Conservation (phyloP, 2,329 filamentous ascomycete genomes). For the Fusarium sp. region DNA sequence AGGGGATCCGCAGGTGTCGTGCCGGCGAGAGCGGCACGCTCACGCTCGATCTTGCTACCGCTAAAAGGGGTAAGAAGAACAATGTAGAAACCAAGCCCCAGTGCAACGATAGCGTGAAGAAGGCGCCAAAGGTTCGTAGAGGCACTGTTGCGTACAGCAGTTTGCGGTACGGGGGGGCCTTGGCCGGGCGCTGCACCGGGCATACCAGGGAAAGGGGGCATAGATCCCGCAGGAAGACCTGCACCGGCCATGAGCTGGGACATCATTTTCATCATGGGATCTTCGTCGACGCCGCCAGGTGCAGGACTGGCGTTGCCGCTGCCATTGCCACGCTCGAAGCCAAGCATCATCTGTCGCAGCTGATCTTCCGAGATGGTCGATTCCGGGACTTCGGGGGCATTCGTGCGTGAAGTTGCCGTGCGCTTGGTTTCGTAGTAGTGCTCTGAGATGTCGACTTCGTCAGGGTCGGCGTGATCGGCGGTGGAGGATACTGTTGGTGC, state of each 20-base stretch:
- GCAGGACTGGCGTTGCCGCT: slow-evolving; percentile 43
- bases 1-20: slow-evolving; percentile 40
- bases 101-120: slow-evolving; percentile 77
- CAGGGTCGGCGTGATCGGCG: slow-evolving; percentile 69
- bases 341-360: slow-evolving; percentile 73
- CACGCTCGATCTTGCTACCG: slow-evolving; percentile 71
- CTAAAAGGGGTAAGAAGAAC: slow-evolving; percentile 74
- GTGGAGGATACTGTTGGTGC: slow-evolving; percentile 46
- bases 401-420: slow-evolving; percentile 45
- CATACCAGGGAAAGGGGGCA: slow-evolving; percentile 52
- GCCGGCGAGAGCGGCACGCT: slow-evolving; percentile 51
- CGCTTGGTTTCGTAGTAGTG: slow-evolving; percentile 72
- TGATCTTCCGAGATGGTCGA: slow-evolving; percentile 64
- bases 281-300: slow-evolving; percentile 42
- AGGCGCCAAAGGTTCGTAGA: slow-evolving; percentile 73
- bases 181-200: slow-evolving; percentile 48
- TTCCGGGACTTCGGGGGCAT: slow-evolving; percentile 46
- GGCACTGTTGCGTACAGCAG: slow-evolving; percentile 45
- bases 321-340: slow-evolving; percentile 55
- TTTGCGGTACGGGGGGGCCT: slow-evolving; percentile 49
- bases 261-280: slow-evolving; percentile 72
- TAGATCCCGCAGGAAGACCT: slow-evolving; percentile 46
- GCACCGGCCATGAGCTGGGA: slow-evolving; percentile 73
- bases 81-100: slow-evolving; percentile 77
- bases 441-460: slow-evolving; percentile 82